These are phyloP conservation scores for Phialocephala subalpina DNA, from an alignment of 2,329 filamentous ascomycete genomes.

Conservation along the genomic window DNA sequence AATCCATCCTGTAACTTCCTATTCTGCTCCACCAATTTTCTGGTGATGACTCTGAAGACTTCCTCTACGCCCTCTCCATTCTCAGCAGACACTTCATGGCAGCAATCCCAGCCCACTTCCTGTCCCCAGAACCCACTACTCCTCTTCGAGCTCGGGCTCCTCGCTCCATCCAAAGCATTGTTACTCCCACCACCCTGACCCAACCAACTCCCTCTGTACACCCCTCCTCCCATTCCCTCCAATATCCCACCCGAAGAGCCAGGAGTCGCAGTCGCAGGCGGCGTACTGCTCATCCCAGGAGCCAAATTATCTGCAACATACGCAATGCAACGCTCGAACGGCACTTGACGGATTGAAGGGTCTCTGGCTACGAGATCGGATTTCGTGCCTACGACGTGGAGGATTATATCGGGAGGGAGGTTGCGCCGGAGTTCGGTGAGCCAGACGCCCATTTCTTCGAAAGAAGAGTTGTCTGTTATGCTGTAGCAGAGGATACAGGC, in stretches of 20 bases:
- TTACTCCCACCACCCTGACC: constrained; percentile 26
- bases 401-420: constrained; percentile 74
- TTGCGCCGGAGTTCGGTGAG: constrained; percentile 84
- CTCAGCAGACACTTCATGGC: constrained; percentile 95
- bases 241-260: constrained; percentile 23
- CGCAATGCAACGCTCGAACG: constrained; percentile 94
- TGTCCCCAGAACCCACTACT: constrained; percentile 88
- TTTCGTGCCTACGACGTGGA: constrained; percentile 96
- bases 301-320: constrained; percentile 94
- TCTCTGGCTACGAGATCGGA: constrained; percentile 89
- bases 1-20: constrained; percentile 61
- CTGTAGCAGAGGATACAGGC: constrained; percentile 95
- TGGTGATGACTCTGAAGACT: constrained; percentile 88
- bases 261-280: constrained; percentile 67
- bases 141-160: constrained; percentile 68
- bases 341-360: constrained; percentile 80
- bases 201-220: constrained; percentile 25
- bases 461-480: constrained; percentile 86
- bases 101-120: constrained; percentile 95
- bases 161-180: constrained; percentile 54
- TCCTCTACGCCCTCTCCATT: constrained; percentile 96
- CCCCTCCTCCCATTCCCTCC: constrained; percentile 23
- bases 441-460: constrained; percentile 93
- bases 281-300: constrained; percentile 72
- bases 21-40: constrained; percentile 81